These are phyloP conservation scores for Fusarium acutatum DNA, from an alignment of 2,329 filamentous ascomycete species.

Conservation along the genomic window DNA sequence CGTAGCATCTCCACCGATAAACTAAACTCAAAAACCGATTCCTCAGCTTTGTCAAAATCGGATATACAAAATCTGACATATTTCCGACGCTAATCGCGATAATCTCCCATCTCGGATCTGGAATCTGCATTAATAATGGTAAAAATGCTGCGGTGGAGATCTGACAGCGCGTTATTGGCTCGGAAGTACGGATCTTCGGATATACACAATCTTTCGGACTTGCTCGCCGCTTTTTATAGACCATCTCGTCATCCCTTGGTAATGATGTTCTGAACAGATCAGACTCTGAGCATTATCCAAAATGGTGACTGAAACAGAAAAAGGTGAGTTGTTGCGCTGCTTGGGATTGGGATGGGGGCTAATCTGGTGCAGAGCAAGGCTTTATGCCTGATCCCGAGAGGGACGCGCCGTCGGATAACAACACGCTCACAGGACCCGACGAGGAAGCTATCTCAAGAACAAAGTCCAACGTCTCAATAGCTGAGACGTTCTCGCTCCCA, in stretches of 20 bases:
- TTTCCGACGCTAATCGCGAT: not conserved
- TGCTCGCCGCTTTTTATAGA: slow-evolving; percentile 11
- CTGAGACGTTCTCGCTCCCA: slow-evolving; percentile 27
- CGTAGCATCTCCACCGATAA: not conserved
- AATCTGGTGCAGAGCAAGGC: slow-evolving; percentile 3
- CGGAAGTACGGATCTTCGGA: slow-evolving; percentile 23
- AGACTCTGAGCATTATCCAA: not conserved
- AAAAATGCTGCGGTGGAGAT: not conserved
- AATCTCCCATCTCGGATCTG: slow-evolving; percentile 4
- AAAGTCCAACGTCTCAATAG: slow-evolving; percentile 34
- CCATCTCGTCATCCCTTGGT: not conserved
- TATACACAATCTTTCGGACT: not conserved
- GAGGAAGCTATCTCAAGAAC: slow-evolving; percentile 31
- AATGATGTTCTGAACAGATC: not conserved
- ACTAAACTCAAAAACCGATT: not conserved
- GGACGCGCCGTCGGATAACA: slow-evolving; percentile 19
- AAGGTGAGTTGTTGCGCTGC: not conserved
- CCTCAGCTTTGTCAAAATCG: not conserved
- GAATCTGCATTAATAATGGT: slow-evolving; percentile 1
- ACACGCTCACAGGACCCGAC: slow-evolving; percentile 13
- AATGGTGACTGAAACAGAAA: slow-evolving; percentile 9
- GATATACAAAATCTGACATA: not conserved
- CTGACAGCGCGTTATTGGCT: not conserved
- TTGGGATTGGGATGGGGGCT: fast-evolving
- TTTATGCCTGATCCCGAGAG: slow-evolving; percentile 2